These are phyloP conservation scores for Umbelopsis ramanniana DNA, from an alignment of 192 early-diverging fungal species.

Conservation along the genomic window DNA sequence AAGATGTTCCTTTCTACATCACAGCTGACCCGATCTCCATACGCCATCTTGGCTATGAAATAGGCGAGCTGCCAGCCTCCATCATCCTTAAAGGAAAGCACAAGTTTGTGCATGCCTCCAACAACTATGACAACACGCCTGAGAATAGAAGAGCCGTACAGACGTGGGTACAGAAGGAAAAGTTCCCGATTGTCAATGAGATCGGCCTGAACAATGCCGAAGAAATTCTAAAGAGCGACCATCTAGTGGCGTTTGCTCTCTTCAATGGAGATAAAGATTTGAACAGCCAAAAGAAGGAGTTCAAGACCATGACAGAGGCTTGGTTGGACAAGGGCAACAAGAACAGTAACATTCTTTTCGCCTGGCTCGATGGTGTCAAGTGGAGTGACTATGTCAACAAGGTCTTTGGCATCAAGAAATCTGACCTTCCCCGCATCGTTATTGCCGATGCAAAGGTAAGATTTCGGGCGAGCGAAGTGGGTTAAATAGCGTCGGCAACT, in stretches of 20 bases:
- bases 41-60: conserved; percentile 23
- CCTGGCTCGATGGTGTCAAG: conserved; percentile 63
- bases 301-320: conserved; percentile 11
- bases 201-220: conserved; percentile 70
- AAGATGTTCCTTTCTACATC: conserved; percentile 40
- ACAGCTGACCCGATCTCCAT: conserved; percentile 35
- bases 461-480: background rate
- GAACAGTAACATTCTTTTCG: conserved; percentile 53
- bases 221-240: conserved; percentile 66
- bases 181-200: conserved; percentile 67
- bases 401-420: conserved; percentile 47
- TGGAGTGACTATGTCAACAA: conserved; percentile 65
- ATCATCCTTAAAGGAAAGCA: conserved; percentile 66
- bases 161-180: conserved; percentile 68
- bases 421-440: conserved; percentile 17
- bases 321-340: conserved; percentile 17
- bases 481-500: background rate
- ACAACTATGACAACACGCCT: conserved; percentile 18
- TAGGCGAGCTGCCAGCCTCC: conserved; percentile 47
- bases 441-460: conserved; percentile 32
- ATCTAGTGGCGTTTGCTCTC: conserved; percentile 67
- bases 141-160: conserved; percentile 47
- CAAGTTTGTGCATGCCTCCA: conserved; percentile 26
- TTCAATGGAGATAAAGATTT: conserved; percentile 49
- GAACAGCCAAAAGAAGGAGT: conserved; percentile 11